These are phyloP conservation scores for Tubosaeta sp. DNA, from an alignment of 768 basidiomycete genomes.

Conservation along the genomic window DNA sequence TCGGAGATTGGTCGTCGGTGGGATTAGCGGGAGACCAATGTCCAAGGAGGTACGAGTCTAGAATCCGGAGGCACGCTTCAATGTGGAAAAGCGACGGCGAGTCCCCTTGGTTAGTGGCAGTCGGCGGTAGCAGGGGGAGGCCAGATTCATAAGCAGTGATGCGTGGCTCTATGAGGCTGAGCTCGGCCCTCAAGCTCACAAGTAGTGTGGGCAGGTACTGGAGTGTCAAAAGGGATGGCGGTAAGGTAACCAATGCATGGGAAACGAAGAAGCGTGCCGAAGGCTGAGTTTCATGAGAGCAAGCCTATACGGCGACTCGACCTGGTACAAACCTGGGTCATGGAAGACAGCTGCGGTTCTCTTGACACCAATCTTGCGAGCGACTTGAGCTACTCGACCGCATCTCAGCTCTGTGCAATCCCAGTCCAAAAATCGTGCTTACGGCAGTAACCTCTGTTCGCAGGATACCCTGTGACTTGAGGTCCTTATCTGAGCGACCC, in stretches of 20 bases:
- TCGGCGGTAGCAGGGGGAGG: conserved; percentile 35
- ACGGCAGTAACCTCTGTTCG: conserved; percentile 59
- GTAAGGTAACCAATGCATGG: conserved; percentile 44
- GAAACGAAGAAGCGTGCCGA: conserved; percentile 54
- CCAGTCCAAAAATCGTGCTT: conserved; percentile 19
- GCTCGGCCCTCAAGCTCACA: conserved; percentile 32
- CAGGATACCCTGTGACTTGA: conserved; percentile 49
- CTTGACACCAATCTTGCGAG: conserved; percentile 35
- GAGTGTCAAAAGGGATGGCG: conserved; percentile 39
- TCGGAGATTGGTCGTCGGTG: conserved; percentile 12
- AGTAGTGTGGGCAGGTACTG: conserved; percentile 31
- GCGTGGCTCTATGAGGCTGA: conserved; percentile 37
- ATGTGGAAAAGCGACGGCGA: conserved; percentile 43
- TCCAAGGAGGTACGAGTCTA: conserved; percentile 61
- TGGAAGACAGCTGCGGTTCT: conserved; percentile 28
- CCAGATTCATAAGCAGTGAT: conserved; percentile 39
- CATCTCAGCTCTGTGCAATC: conserved; percentile 5
- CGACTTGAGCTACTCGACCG: conserved; percentile 28
- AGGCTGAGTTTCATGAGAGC: conserved; percentile 33
- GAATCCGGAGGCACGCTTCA: conserved; percentile 51
- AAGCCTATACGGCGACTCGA: background rate
- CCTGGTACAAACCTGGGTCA: conserved; percentile 15
- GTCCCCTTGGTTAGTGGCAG: conserved; percentile 13
- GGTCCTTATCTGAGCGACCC: conserved; percentile 35
- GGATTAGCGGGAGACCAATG: conserved; percentile 40